phyloP scores from a whole-genome alignment of 179 eudicot species.

The Corrigiola litoralis region DNA sequence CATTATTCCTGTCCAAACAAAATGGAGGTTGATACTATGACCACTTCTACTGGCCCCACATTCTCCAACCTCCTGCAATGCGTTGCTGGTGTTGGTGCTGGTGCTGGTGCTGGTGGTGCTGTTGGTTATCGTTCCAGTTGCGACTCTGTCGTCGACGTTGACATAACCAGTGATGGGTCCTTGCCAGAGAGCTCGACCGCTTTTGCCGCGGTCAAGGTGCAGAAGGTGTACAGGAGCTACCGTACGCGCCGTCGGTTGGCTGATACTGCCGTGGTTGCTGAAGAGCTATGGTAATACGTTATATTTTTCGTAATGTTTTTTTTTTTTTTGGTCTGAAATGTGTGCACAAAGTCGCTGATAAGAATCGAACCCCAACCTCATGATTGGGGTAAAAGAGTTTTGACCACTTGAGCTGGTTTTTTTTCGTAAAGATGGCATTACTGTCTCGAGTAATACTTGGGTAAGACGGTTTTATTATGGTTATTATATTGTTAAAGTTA shows the following conservation, averaged over 20 bases:
- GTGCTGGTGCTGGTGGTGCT: background rate
- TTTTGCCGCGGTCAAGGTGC: conserved; percentile 59
- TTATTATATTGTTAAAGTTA: background rate
- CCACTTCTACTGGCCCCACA: background rate
- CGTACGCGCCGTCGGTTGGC: conserved; percentile 85
- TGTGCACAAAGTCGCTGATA: too few relatives aligned
- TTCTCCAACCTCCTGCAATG: conserved; percentile 13
- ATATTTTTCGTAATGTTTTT: background rate
- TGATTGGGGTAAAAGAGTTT: too few relatives aligned
- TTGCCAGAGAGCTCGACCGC: conserved; percentile 6
- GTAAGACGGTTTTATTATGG: background rate
- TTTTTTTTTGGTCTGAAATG: too few relatives aligned
- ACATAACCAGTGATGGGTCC: background rate
- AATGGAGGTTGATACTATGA: conserved; percentile 31
- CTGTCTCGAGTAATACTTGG: too few relatives aligned
- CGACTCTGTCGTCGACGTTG: background rate
- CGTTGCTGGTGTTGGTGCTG: background rate
- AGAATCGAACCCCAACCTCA: too few relatives aligned
- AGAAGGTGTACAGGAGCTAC: conserved; percentile 82
- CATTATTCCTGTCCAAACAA: background rate
- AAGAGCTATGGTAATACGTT: conserved; percentile 63
- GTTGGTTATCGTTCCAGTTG: background rate
- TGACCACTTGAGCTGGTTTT: too few relatives aligned
- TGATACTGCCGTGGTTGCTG: conserved; percentile 85
- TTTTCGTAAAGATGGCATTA: background rate